Evolutionary conservation across 805 yeast genomes (phyloP), one percentile per base, ranked within the genome.

Genomic region (Torulaspora delbrueckii): DNA sequence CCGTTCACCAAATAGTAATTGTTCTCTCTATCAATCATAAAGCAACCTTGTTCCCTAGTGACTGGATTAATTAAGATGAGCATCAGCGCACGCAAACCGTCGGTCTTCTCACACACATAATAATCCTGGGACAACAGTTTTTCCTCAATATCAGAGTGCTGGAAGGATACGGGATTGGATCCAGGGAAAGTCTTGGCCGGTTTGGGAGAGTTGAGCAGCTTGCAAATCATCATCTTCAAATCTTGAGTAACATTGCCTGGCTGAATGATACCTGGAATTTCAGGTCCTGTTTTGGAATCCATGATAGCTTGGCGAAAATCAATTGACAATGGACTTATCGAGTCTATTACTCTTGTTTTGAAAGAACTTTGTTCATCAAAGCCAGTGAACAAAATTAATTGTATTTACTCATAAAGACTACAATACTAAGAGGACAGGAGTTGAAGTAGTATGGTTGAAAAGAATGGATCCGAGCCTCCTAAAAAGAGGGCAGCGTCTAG

Each of bases 71-170:
- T 68, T 24, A 85, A 66, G 4, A 82, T 74, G 42, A 84, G 75
- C 73, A 93, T 72, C 43, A 93, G 69, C 47, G 95, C 88, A 43
- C 99, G 72, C 40, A 91, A 70, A 0, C 99, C 99, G 66, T 93
- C 99, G 0, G 93, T 79, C 63, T 93, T 93, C 59, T 93, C 99
- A 69, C 99, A 95, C 0, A 93, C 99, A 54, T 81, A 82, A 61
- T 90, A 93, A 58, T 95, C 98, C 47, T 82, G 81, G 3, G 74
- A 67, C 60, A 75, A 62, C 39, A 93, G 69, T 27, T 81, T 78
- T 38, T 79, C 78, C 3, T 63, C 63, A 19, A 93, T 71, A 66
- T 91, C 96, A 27, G 74, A 70, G 45, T 87, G 73, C 35, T 86
- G 82, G 61, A 93, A 90, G 22, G 96, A 86, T 2, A 91, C 86